Conservation (phyloP, 495 filamentous ascomycete genomes). For the Penicillium paradoxum region DNA sequence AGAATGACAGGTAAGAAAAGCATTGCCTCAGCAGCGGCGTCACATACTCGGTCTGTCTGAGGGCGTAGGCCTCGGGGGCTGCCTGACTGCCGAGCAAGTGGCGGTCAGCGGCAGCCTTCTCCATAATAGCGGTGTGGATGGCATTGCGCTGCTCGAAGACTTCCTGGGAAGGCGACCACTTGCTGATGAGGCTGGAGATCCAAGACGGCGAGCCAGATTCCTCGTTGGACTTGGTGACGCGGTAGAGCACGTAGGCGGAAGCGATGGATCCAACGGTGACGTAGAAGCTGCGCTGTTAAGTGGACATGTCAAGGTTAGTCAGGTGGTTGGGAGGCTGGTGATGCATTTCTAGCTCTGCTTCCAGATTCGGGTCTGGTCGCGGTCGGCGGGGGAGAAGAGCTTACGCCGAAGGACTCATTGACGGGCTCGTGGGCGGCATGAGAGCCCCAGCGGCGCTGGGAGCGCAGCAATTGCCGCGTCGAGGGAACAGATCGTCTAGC, state of each 20-base stretch:
- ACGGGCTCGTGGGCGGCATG: slow-evolving; percentile 48
- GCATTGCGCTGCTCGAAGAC: slow-evolving; percentile 56
- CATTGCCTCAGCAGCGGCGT: background rate
- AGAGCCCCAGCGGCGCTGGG: slow-evolving; percentile 44
- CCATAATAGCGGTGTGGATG: slow-evolving; percentile 57
- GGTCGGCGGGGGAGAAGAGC: slow-evolving; percentile 29
- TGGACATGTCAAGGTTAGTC: slow-evolving; percentile 13
- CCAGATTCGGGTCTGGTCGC: slow-evolving; percentile 6
- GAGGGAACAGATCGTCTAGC: slow-evolving; percentile 41
- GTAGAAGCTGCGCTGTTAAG: slow-evolving; percentile 60
- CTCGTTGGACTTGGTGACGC: slow-evolving; percentile 35
- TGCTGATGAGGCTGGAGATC: slow-evolving; percentile 54
- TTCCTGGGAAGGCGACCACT: slow-evolving; percentile 45
- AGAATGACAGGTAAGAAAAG: background rate
- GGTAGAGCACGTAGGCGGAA: slow-evolving; percentile 54
- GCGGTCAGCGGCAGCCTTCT: slow-evolving; percentile 65
- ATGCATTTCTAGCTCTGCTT: slow-evolving; percentile 4
- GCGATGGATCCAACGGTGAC: slow-evolving; percentile 56
- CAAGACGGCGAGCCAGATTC: slow-evolving; percentile 47
- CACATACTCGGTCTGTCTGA: slow-evolving; percentile 69
- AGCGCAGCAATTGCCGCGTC: slow-evolving; percentile 40
- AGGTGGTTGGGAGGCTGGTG: slow-evolving; percentile 9
- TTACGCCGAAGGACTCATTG: slow-evolving; percentile 61
- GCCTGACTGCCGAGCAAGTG: slow-evolving; percentile 58
- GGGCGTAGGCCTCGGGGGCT: slow-evolving; percentile 39